Evolutionary conservation across 108 stramenopile species (phyloP).

Genomic region (Fistulifera solaris): DNA sequence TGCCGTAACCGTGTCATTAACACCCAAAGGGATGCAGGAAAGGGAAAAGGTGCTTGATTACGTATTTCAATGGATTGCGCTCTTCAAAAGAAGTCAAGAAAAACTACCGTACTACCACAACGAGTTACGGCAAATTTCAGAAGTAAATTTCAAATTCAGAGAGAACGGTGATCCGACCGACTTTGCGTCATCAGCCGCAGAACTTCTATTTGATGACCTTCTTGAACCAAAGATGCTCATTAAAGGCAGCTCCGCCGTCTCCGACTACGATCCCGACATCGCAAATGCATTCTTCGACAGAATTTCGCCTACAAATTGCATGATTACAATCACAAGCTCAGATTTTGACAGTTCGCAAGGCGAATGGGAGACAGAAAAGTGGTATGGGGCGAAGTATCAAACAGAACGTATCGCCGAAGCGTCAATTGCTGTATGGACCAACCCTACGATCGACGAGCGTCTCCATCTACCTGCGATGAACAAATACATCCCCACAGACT

Average conservation of each 20-base stretch:
- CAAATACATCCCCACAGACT: slow-evolving; percentile 69
- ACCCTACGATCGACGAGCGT: slow-evolving; percentile 36
- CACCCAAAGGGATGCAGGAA: slow-evolving; percentile 65
- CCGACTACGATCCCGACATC: slow-evolving; percentile 46
- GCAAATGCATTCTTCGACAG: slow-evolving; percentile 64
- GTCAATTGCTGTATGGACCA: slow-evolving; percentile 50
- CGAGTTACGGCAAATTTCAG: slow-evolving; percentile 59
- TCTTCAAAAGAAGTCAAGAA: slow-evolving; percentile 48
- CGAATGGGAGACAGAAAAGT: slow-evolving; percentile 64
- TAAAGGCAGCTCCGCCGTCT: slow-evolving; percentile 29
- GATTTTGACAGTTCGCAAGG: slow-evolving; percentile 32
- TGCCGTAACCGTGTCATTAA: slow-evolving; percentile 58
- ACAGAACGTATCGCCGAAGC: slow-evolving; percentile 32
- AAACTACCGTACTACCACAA: slow-evolving; percentile 55
- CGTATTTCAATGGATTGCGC: slow-evolving; percentile 69
- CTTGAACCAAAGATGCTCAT: slow-evolving; percentile 34
- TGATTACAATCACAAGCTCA: slow-evolving; percentile 54
- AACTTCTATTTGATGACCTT: slow-evolving; percentile 58
- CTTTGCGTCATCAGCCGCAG: slow-evolving; percentile 68
- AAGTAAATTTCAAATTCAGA: slow-evolving; percentile 60
- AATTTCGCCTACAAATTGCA: slow-evolving; percentile 57
- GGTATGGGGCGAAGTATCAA: slow-evolving; percentile 88
- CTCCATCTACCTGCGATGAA: slow-evolving; percentile 70
- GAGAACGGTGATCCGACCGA: slow-evolving; percentile 77
- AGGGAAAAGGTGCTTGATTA: slow-evolving; percentile 62